Conservation (phyloP, 1,139 yeast species). For the Debaryomyces subglobosus region DNA sequence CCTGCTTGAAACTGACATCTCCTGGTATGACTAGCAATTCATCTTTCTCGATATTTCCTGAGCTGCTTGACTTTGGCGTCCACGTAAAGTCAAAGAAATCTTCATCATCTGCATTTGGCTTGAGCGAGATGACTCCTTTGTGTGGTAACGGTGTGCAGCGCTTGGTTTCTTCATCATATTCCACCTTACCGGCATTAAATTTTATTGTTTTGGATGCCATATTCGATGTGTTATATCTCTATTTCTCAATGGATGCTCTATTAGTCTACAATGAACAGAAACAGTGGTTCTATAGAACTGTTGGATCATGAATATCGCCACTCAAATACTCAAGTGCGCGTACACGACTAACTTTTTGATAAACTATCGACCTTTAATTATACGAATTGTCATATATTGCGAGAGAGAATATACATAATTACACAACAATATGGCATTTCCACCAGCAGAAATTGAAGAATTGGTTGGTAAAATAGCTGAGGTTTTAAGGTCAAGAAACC, state of each 20-base stretch:
- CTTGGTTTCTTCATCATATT: conserved; percentile 68
- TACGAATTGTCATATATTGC: background rate
- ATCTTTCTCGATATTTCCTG: conserved; percentile 52
- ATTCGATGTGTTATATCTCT: background rate
- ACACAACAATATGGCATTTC: conserved; percentile 48
- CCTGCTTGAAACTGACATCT: conserved; percentile 82
- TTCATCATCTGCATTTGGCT: conserved; percentile 60
- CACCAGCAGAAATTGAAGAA: conserved; percentile 55
- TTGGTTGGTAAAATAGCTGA: conserved; percentile 61
- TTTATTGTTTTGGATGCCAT: conserved; percentile 30
- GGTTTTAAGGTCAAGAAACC: conserved; percentile 52
- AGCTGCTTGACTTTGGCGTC: conserved; percentile 39
- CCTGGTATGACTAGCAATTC: conserved; percentile 89
- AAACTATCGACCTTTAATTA: background rate
- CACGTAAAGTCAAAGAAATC: conserved; percentile 47
- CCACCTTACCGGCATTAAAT: conserved; percentile 88
- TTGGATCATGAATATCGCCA: conserved; percentile 3
- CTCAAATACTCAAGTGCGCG: conserved; percentile 4
- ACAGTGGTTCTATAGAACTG: background rate
- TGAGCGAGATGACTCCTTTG: conserved; percentile 73
- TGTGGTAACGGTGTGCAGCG: conserved; percentile 75
- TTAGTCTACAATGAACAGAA: background rate
- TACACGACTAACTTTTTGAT: conserved; percentile 4
- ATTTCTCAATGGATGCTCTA: conserved; percentile 7
- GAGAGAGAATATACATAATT: background rate